A percentile compares a stretch with the other conserved stretches of the same genome.
Evolutionary conservation across 2,329 filamentous ascomycete species (phyloP).

Genomic region (Pseudopyricularia javanii): DNA sequence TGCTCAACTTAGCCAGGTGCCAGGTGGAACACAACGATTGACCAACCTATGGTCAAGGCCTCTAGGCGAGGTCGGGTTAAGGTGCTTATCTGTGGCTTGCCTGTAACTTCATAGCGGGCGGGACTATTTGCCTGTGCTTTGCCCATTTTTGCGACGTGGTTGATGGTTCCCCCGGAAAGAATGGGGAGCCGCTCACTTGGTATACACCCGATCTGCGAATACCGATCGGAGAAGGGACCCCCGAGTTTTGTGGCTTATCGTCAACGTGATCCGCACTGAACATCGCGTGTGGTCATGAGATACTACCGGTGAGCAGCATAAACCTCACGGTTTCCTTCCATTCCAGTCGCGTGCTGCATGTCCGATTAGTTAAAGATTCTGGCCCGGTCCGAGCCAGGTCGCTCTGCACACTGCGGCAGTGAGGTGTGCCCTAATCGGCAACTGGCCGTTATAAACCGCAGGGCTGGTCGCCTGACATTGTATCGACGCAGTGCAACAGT

Average conservation of each 20-base stretch:
- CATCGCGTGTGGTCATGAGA: neutral
- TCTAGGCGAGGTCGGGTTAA: neutral
- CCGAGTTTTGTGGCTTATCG: neutral
- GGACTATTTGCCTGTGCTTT: neutral
- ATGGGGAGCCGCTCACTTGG: neutral
- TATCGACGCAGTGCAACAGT: neutral
- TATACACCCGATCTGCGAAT: neutral
- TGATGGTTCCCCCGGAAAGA: neutral
- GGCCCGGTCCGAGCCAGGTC: neutral
- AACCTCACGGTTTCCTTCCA: neutral
- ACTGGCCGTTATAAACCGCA: neutral
- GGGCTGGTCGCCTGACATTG: neutral
- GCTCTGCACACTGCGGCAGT: neutral
- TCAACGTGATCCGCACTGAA: neutral
- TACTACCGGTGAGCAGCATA: neutral
- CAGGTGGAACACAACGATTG: too few species aligned
- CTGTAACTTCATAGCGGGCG: neutral
- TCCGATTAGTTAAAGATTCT: neutral
- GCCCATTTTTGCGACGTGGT: neutral
- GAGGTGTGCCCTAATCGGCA: neutral
- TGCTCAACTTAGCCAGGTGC: too few species aligned
- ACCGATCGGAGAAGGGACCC: neutral
- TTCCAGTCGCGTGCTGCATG: neutral
- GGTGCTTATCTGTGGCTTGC: neutral
- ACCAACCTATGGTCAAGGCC: neutral